A percentile compares a stretch with the other conserved stretches of the same genome.
Conservation (phyloP, 768 basidiomycete species). For the Podaxis pistillaris region DNA sequence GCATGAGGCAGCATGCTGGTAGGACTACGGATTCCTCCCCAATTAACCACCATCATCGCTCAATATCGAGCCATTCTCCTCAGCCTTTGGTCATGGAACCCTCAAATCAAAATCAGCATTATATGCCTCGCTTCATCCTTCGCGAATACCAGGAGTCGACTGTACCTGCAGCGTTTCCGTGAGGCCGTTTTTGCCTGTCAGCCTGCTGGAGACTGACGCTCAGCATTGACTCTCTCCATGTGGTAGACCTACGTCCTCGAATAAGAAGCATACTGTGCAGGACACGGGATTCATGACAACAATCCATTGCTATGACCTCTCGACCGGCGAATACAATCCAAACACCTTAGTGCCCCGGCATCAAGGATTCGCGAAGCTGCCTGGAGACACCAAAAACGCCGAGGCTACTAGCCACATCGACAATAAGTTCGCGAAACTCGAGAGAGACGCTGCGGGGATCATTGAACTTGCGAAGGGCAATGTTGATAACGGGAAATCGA, state of each 20-base stretch:
- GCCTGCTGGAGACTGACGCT: background rate
- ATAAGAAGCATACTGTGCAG: background rate
- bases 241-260: background rate
- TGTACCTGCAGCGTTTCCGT: background rate
- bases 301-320: slow-evolving; percentile 24
- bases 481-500: background rate
- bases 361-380: slow-evolving; percentile 26
- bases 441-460: slow-evolving; percentile 23
- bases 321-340: slow-evolving; percentile 4
- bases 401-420: slow-evolving; percentile 28
- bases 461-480: slow-evolving; percentile 21
- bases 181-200: background rate
- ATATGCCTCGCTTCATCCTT: slow-evolving; percentile 30
- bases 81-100: background rate
- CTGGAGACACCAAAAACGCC: slow-evolving; percentile 22
- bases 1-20: background rate
- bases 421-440: slow-evolving; percentile 25
- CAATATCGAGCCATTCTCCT: no score
- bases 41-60: no score
- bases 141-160: slow-evolving; percentile 20
- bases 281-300: slow-evolving; percentile 9
- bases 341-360: slow-evolving; percentile 15
- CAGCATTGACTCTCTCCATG: background rate
- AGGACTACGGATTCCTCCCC: no score
- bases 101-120: slow-evolving; percentile 24